Evolutionary conservation across 345 rosid species (phyloP), one percentile per base, ranked within the genome.

Genomic region (Alliaria petiolata): DNA sequence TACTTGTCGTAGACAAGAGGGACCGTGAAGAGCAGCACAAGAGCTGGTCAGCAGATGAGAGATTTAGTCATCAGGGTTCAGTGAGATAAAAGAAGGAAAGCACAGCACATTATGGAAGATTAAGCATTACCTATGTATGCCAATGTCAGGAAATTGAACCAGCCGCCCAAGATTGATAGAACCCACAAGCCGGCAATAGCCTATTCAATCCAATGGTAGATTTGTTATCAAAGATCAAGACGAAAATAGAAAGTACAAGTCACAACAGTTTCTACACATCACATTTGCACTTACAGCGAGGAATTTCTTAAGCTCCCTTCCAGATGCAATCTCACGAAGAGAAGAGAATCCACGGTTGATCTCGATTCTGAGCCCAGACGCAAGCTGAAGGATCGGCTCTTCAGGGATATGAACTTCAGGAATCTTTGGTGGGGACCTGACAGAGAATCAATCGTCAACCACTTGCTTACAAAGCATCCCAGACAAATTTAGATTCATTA

Each of bases 241-340:
- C 8, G 11, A 38, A 46, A 20, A 45, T 1, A 63, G 25, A 31
- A 47, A 62, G 15, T 1, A 68, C 5, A 55, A 64, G 63, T 60
- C 34, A 72, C 3, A 69, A 36, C 0, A 10, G 26, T 6, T 62
- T 35, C 3, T 44, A 38, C 44, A 17, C 0, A 2, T 15, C 7
- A 54, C 2, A 11, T 3, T 2, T 38, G 45, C 26, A 80, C 93
- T 69, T 86, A 95, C 99, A 36, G 75, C 43, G 25, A 95, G 88
- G 76, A 95, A 95, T 83, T 89, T 91, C 96, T 88, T 92, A 71
- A 95, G 85, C 65, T 95, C 97, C 76, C 86, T 88, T 76, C 98
- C 99, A 7, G 98, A 87, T 53, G 99, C 99, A 59, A 92, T 87
- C 34, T 85, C 98, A 64, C 97, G 81, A 57, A 95, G 82, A 38